Evolutionary conservation across 2,329 filamentous ascomycete genomes (phyloP), one percentile per base, ranked within the genome.

Genomic region (Fusarium devonianum): DNA sequence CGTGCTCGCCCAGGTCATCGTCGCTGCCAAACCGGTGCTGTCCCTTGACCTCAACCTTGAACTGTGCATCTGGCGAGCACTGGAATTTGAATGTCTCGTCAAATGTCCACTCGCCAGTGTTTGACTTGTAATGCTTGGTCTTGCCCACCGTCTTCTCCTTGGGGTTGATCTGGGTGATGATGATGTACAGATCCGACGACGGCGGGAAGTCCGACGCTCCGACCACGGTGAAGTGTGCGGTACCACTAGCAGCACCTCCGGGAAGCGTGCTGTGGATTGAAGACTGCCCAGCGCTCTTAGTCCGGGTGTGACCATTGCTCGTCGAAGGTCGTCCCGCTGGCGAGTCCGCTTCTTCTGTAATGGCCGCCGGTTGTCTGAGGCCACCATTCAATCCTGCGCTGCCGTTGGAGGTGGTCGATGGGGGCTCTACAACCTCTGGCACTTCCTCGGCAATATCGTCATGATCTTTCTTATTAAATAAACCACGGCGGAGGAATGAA

Each of bases 131-230:
- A 58, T 94, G 88, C 70, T 96, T 96, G 16, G 92, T 97, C 78
- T 97, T 97, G 75, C 92, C 86, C 34, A 99, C 77, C 34, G 88
- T 83, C 75, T 94, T 97, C 38, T 78, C 82, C 72, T 88, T 92
- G 35, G 84, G 74, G 4, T 79, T 77, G 23, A 89, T 68, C 60
- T 89, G 84, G 46, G 84, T 86, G 60, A 96, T 75, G 49, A 83
- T 74, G 36, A 96, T 83, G 65, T 90, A 92, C n/a, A 96, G 75
- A 67, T 95, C 90, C 5, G 90, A 81, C 5, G 84, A 84, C 2
- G 86, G 75, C 12, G 91, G 88, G 72, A 87, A 99, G 22, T 89
- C 91, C 3, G 83, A 79, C 1, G 92, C 91, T 4, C 88, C 88
- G 10, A 96, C 74, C 12, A 99, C 77, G 2, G 87, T 89, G 69